Percentiles rank a stretch among this genome's conserved stretches.
These are phyloP conservation scores for Tulasnella sp. DNA, from an alignment of 768 basidiomycete genomes.

Conservation along the genomic window DNA sequence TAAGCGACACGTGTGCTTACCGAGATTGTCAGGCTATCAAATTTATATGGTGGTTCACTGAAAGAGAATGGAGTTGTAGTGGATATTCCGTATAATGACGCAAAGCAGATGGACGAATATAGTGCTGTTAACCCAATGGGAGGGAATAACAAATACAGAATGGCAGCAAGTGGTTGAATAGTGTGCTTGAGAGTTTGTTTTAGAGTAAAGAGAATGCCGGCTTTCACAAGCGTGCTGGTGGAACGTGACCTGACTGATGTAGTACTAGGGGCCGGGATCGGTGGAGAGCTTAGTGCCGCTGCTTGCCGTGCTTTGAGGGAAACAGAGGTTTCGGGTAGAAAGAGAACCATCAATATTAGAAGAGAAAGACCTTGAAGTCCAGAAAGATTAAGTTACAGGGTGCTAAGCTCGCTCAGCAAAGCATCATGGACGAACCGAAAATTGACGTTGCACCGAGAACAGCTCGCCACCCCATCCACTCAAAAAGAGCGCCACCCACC, in stretches of 20 bases:
- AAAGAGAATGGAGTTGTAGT: slow-evolving; percentile 12
- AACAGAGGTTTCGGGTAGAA: slow-evolving; percentile 17
- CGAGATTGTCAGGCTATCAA: slow-evolving; percentile 11
- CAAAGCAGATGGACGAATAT: slow-evolving; percentile 21
- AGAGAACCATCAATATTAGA: slow-evolving; percentile 13
- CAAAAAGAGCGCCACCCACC: slow-evolving; percentile 14
- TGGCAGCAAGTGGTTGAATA: slow-evolving; percentile 4
- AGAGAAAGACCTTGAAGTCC: background rate
- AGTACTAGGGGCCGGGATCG: background rate
- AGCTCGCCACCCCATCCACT: slow-evolving; percentile 17
- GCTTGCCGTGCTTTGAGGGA: slow-evolving; percentile 15
- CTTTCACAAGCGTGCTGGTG: background rate
- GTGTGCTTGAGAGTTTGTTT: slow-evolving; percentile 2
- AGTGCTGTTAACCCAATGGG: slow-evolving; percentile 21
- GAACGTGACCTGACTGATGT: background rate
- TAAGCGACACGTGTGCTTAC: too few relatives aligned
- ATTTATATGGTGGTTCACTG: slow-evolving; percentile 11
- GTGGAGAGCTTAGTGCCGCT: background rate
- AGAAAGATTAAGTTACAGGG: background rate
- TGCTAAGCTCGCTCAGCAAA: background rate
- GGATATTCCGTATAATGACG: slow-evolving; percentile 13
- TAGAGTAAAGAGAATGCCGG: background rate
- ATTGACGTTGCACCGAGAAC: slow-evolving; percentile 16
- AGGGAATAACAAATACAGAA: slow-evolving; percentile 19
- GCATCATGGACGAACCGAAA: slow-evolving; percentile 5